phyloP scores from a whole-genome alignment of 352 stramenopile species.

The Phytophthora capsici region DNA sequence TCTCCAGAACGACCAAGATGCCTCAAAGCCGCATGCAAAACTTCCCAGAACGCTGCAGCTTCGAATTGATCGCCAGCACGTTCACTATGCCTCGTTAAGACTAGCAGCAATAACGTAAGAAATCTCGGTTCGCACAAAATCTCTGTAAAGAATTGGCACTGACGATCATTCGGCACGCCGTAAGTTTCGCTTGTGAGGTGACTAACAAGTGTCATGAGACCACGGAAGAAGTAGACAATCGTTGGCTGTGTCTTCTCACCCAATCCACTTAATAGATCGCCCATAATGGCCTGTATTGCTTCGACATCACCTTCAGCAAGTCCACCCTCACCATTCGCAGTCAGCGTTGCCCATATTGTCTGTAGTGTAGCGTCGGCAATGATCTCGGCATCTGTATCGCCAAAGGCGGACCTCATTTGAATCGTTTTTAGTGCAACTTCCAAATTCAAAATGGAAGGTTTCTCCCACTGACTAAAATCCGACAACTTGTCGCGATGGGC shows the following conservation, averaged over 20 bases:
- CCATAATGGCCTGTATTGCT: constrained; percentile 35
- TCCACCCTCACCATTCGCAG: not conserved
- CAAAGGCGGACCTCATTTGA: constrained; percentile 27
- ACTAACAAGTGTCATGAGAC: constrained; percentile 28
- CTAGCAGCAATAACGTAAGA: constrained; percentile 35
- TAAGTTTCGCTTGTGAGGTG: constrained; percentile 5
- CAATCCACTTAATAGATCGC: constrained; percentile 21
- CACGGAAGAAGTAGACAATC: constrained; percentile 26
- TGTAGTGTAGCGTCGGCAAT: constrained; percentile 39
- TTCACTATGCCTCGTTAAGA: constrained; percentile 6
- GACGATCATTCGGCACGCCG: constrained; percentile 7
- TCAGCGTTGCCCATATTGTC: constrained; percentile 31
- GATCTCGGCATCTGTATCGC: constrained; percentile 19
- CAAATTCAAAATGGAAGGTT: constrained; percentile 27
- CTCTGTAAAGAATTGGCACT: constrained; percentile 24
- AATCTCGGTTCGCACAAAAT: constrained; percentile 39
- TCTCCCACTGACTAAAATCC: constrained; percentile 19
- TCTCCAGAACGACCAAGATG: constrained; percentile 25
- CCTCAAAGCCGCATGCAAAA: constrained; percentile 33
- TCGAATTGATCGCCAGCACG: constrained; percentile 1
- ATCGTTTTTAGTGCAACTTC: constrained; percentile 37
- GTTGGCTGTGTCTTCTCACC: constrained; percentile 8
- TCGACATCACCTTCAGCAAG: constrained; percentile 15
- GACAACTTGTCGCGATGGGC: constrained; percentile 14
- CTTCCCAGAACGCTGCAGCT: constrained; percentile 33